Evolutionary conservation across 495 filamentous ascomycete species (phyloP), one percentile per base, ranked within the genome.

Genomic region (Penicillium tannophilum): DNA sequence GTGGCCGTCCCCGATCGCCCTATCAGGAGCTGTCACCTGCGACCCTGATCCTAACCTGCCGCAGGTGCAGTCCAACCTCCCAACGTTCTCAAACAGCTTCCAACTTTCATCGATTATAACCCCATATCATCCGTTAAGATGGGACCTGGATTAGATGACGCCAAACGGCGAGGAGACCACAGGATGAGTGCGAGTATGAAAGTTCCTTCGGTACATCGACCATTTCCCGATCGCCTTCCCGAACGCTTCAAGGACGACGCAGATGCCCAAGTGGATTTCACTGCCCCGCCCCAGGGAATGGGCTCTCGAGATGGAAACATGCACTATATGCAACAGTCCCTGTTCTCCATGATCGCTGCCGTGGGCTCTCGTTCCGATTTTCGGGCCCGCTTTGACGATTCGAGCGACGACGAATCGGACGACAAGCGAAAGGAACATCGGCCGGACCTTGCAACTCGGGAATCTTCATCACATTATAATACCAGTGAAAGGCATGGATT

Each of bases 341-440:
- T 98, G 52, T 96, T 97, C 72, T 92, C 91, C 52, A 82, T 98
- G 74, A 93, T 98, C 59, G 90, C 93, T 16, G 89, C 91, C n/a
- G 92, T 91, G 41, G 91, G 91, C 6, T 90, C 90, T 53, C 84
- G 84, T 48, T 86, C 87, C 20, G 88, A 93, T 68, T 90, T 93
- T 68, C 85, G 88, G 69, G 82, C 88, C 52, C 83, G 89, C 35
- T 94, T 96, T 68, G 90, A 94, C 61, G 88, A 86, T 30, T 88
- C 85, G 33, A 93, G 90, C 56, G 93, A 93, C 58, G 92, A 92
- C 55, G 88, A 90, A 9, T 67, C 80, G 8, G 70, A 75, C 17
- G 63, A 63, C 39, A 56, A 58, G 16, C 56, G 43, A 26, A 61
- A 59, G 26, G 44, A 55, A 4, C 7, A 30, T 44, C 57, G 28